Base-by-base conservation (phyloP, 441 rosid species). In the Biscutella laevigata region DNA sequence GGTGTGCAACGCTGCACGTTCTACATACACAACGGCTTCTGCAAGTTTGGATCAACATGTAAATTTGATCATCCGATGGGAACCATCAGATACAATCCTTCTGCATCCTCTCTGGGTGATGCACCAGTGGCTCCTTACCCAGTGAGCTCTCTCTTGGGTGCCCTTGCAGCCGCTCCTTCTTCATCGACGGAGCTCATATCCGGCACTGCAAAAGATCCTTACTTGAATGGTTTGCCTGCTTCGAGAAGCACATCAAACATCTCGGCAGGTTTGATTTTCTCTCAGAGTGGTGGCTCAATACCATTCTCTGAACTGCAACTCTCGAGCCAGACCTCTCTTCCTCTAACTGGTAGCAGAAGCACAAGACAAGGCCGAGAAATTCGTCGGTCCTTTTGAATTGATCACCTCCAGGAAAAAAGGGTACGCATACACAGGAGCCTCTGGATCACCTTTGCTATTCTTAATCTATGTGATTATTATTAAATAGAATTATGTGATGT, bases 21-120 rank as follows among this genome's bases (percentile, higher is more conserved):
- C 69, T 90, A 90, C 67, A 49, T 81, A 77, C 94, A 82, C 76
- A 75, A 81, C 41, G 95, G 97, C 51, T 73, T 71, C 59, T 90
- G 94, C 73, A 86, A 83, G 76, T 86, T 80, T 68, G 97, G 97
- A 45, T 61, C 84, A 29, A 80, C 81, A 20, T 86, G 94, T 82
- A 88, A 77, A 71, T 88, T 81, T 58, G 86, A 85, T 73, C 95
- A 83, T 71, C 88, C 90, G 10, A 37, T 82, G 54, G 88, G 77
- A 69, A 57, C 79, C 37, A 71, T 82, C 77, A 76, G 86, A 70
- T 84, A 79, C 68, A 81, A 79, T 61, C 84, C 94, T 14, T 88
- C 88, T 2, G 78, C 82, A 0, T 88, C 95, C 6, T 85, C 97
- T 51, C 86, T 88, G 6, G 63, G 80, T 59, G 97, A 85, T 65